Conservation (phyloP, 495 filamentous ascomycete genomes). For the Glutinoglossum americanum region DNA sequence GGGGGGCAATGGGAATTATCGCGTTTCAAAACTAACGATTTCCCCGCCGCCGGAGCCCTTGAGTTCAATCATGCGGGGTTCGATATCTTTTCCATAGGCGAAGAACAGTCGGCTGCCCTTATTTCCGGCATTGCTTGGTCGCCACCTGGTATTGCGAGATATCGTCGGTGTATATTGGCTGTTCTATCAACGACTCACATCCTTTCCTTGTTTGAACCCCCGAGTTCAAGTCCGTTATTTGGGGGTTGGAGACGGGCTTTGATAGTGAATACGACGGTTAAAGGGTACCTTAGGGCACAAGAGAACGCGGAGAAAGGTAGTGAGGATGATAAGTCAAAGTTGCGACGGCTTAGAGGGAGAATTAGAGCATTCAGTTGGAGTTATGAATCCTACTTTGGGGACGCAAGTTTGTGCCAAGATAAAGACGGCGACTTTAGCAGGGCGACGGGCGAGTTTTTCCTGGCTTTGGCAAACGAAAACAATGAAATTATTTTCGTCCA, state of each 20-base stretch:
- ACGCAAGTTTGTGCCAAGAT: not conserved
- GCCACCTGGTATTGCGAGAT: conserved; percentile 33
- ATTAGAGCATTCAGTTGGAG: conserved; percentile 16
- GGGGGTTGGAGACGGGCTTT: conserved; percentile 16
- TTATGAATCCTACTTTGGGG: conserved; percentile 6
- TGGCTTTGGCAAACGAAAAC: conserved; percentile 24
- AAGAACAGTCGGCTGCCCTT: conserved; percentile 35
- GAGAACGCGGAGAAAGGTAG: not conserved
- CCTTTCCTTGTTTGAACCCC: conserved; percentile 12
- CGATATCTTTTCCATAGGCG: conserved; percentile 34
- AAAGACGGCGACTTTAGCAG: not conserved
- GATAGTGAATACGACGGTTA: not conserved
- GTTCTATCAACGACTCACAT: conserved; percentile 35
- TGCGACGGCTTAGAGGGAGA: conserved; percentile 9
- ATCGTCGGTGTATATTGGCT: conserved; percentile 33
- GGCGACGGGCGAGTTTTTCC: conserved; percentile 10
- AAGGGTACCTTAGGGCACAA: not conserved
- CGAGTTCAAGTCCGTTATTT: conserved; percentile 8
- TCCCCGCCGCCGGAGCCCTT: conserved; percentile 31
- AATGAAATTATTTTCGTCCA: conserved; percentile 19
- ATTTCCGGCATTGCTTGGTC: conserved; percentile 37
- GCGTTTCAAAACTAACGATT: conserved; percentile 28
- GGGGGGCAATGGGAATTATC: conserved; percentile 8
- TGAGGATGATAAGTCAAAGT: not conserved
- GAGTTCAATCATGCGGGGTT: conserved; percentile 23